Evolutionary conservation across 2,329 filamentous ascomycete species (phyloP), one percentile per base, ranked within the genome.

Genomic region (Cyphellophora europaea): DNA sequence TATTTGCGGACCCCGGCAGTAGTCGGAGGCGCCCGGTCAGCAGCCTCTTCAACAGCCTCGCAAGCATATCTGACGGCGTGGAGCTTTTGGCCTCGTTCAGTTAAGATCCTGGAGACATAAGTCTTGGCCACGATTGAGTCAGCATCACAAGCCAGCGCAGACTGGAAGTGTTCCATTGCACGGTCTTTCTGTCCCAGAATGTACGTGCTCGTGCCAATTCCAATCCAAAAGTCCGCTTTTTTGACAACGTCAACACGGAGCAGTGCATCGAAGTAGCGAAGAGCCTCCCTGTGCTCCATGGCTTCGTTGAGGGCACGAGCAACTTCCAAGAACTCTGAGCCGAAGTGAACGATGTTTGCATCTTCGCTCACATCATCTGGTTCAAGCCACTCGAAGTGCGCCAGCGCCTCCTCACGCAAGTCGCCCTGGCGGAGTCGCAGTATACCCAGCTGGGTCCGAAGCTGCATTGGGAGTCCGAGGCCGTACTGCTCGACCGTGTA

Each of bases 61-160:
- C 80, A 81, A 32, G 84, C 76, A 33, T 87, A 73, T 40, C 82
- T 77, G 39, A 87, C 74, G 1, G 87, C 87, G 50, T 85, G 77
- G 49, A 87, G 81, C 14, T 73, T 77, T 59, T 80, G 75, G 43
- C 78, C 78, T 29, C 72, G 72, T 43, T 71, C 76, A 54, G 93
- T 85, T 51, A 93, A 94, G 56, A 95, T 75, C 49, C 82, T 87
- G 10, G 85, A 85, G 6, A 95, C 67, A 49, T 85, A 76, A 18
- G 83, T 76, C 25, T 85, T 79, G 25, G 85, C 83, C 42, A 87
- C 79, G 31, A 89, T 77, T 38, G 81, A 78, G 27, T 75, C 67
- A 29, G 77, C 65, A 43, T 93, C 82, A 40, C 77, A 71, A 33
- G 85, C 75, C 23, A 86, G 76, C 8, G 88, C 76, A 2, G 74